Conservation (phyloP, 2,329 filamentous ascomycete species). For the Talaromyces albobiverticillius region DNA sequence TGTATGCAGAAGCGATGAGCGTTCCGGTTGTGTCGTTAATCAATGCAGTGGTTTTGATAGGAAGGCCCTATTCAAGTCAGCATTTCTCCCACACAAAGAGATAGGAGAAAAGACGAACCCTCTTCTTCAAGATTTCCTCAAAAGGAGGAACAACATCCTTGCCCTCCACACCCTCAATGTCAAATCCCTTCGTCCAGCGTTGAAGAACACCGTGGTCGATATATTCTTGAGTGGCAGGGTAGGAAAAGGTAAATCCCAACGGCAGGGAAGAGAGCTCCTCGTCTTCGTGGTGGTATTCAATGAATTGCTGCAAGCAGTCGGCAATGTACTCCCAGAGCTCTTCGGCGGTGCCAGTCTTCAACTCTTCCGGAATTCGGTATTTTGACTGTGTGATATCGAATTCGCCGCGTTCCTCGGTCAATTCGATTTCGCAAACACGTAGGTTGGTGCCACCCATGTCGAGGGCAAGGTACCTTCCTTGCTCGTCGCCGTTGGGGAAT, state of each 20-base stretch:
- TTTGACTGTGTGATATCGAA: constrained; percentile 96
- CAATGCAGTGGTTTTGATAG: constrained; percentile 86
- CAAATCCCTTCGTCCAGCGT: constrained; percentile 96
- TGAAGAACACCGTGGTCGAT: constrained; percentile 91
- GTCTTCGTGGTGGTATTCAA: constrained; percentile 75
- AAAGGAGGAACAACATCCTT: constrained; percentile 87
- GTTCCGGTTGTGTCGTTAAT: constrained; percentile 99
- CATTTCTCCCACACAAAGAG: neutral
- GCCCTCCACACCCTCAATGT: constrained; percentile 88
- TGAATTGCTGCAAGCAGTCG: constrained; percentile 86
- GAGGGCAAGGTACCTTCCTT: constrained; percentile 80
- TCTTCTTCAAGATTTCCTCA: constrained; percentile 69
- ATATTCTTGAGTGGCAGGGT: constrained; percentile 88
- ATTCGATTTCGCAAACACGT: constrained; percentile 86
- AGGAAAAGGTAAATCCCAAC: constrained; percentile 94
- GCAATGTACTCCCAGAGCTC: constrained; percentile 95
- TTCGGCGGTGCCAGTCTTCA: constrained; percentile 79
- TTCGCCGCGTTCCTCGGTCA: constrained; percentile 82
- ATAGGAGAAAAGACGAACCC: constrained; percentile 47
- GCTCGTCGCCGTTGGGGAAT: constrained; percentile 82
- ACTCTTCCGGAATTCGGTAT: constrained; percentile 89
- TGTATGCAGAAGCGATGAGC: constrained; percentile 93
- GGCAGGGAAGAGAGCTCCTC: constrained; percentile 62
- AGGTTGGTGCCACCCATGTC: constrained; percentile 97
- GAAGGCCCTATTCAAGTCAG: constrained; percentile 61